Evolutionary conservation across 192 early-diverging fungal genomes (phyloP).

Genomic region (Gorgonomyces haynaldii): DNA sequence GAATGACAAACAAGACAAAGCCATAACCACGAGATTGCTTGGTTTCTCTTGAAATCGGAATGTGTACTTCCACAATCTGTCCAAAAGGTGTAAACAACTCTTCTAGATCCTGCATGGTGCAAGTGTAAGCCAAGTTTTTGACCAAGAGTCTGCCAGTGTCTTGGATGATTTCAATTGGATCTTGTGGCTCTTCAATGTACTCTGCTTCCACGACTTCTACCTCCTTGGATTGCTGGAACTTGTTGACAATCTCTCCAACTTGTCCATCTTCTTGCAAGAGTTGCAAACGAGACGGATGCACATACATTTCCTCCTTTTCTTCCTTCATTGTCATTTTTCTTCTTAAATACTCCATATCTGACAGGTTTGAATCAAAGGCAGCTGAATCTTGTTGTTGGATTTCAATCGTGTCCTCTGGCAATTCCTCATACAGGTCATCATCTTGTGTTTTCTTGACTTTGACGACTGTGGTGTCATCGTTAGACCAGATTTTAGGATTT

Average conservation of each 20-base stretch:
- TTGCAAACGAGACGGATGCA: not conserved
- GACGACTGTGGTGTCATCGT: slow-evolving; percentile 58
- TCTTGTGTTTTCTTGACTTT: slow-evolving; percentile 28
- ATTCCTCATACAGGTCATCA: slow-evolving; percentile 64
- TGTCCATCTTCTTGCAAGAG: not conserved
- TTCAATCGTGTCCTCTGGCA: slow-evolving; percentile 29
- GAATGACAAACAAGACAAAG: slow-evolving; percentile 76
- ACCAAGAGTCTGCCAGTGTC: slow-evolving; percentile 94
- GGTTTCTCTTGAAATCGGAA: slow-evolving; percentile 85
- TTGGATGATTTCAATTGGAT: slow-evolving; percentile 59
- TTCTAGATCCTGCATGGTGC: slow-evolving; percentile 79
- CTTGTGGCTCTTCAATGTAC: slow-evolving; percentile 9
- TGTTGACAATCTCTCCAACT: slow-evolving; percentile 30
- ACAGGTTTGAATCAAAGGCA: slow-evolving; percentile 28
- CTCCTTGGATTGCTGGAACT: slow-evolving; percentile 13
- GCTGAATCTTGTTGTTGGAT: slow-evolving; percentile 10
- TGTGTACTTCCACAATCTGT: slow-evolving; percentile 81
- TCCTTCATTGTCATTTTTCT: slow-evolving; percentile 29
- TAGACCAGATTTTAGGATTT: slow-evolving; percentile 74
- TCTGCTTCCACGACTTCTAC: slow-evolving; percentile 8
- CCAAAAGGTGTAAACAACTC: slow-evolving; percentile 76
- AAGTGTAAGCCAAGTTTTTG: slow-evolving; percentile 82
- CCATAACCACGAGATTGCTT: slow-evolving; percentile 91
- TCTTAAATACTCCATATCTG: slow-evolving; percentile 42
- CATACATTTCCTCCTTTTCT: not conserved